These are phyloP conservation scores for Uncinocarpus reesii DNA, from an alignment of 2,329 filamentous ascomycete genomes.

Conservation along the genomic window DNA sequence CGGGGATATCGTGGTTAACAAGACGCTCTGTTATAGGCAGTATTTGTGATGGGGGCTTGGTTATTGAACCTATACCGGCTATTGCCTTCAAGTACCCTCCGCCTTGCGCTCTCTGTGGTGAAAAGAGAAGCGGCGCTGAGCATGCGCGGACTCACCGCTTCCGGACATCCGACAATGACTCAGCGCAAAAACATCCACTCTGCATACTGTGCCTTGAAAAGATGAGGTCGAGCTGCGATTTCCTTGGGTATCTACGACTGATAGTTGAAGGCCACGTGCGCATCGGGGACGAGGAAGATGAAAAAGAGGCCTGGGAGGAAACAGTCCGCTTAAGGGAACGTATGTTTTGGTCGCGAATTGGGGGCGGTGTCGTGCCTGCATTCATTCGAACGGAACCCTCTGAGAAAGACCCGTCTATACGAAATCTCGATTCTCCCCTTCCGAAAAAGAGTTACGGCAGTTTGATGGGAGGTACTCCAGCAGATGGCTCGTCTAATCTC, in stretches of 20 bases:
- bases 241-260: conserved; percentile 81
- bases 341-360: conserved; percentile 94
- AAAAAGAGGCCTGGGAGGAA: conserved; percentile 89
- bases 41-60: conserved; percentile 72
- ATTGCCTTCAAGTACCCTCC: conserved; percentile 43
- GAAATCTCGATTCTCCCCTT: not conserved
- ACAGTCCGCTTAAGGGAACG: conserved; percentile 78
- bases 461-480: not conserved
- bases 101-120: conserved; percentile 81
- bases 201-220: conserved; percentile 79
- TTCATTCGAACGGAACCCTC: conserved; percentile 27
- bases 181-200: conserved; percentile 77
- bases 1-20: conserved; percentile 86
- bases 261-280: conserved; percentile 88
- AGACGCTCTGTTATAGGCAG: conserved; percentile 73
- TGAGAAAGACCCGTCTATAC: conserved; percentile 14
- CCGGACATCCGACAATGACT: conserved; percentile 74
- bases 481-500: not conserved
- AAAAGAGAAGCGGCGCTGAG: conserved; percentile 58
- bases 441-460: conserved; percentile 1
- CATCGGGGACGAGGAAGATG: conserved; percentile 69
- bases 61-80: conserved; percentile 76
- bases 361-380: conserved; percentile 75
- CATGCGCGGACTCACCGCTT: conserved; percentile 79
- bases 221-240: conserved; percentile 81